Base-by-base conservation (phyloP, 2,329 filamentous ascomycete genomes). In the Plenodomus lindquistii region DNA sequence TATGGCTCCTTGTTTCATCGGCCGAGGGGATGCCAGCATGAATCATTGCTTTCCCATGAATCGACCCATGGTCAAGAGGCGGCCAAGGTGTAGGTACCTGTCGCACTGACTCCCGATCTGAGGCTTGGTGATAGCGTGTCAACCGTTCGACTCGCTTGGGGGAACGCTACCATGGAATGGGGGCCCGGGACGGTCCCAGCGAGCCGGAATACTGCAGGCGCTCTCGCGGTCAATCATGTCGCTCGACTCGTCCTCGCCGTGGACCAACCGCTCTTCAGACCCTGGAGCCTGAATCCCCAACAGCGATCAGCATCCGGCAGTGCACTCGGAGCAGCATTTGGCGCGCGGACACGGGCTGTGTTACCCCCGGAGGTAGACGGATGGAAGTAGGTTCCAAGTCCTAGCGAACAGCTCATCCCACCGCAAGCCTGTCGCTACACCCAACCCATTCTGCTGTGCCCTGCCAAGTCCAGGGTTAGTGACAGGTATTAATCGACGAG, bases 401-500 rank as follows among this genome's bases (percentile, higher is more conserved):
- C 46, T 54, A 54, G 54, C 46, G 51, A 58, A 48, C 59, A 63
- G 60, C 63, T 53, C 57, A 60, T 61, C 60, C 55, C 62, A 52
- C 48, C 60, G 52, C 55, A 49, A 62, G 58, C 62, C 57, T 62
- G 56, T 62, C 60, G 60, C 59, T 46, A 50, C 58, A 60, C 52
- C 10, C 10, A 8, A 31, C 27, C 51, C 53, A 52, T 48, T 42
- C 49, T 46, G 50, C 55, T 60, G 60, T 65, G 62, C 59, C 62
- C 54, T 67, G 61, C 62, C 63, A 58, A 60, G 61, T 59, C 51
- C 58, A 62, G 51, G 57, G 50, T 42, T 49, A 51, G 45, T 46
- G 47, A 50, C 45, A 42, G 51, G 46, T 66, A 60, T 65, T 67
- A 67, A 67, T 63, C 61, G 51, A 38, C 47, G 50, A 51, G 40